A percentile compares a stretch with the other conserved stretches of the same genome.
phyloP scores from a whole-genome alignment of 2,329 filamentous ascomycete genomes.

The Ophiocordyceps robertsii region DNA sequence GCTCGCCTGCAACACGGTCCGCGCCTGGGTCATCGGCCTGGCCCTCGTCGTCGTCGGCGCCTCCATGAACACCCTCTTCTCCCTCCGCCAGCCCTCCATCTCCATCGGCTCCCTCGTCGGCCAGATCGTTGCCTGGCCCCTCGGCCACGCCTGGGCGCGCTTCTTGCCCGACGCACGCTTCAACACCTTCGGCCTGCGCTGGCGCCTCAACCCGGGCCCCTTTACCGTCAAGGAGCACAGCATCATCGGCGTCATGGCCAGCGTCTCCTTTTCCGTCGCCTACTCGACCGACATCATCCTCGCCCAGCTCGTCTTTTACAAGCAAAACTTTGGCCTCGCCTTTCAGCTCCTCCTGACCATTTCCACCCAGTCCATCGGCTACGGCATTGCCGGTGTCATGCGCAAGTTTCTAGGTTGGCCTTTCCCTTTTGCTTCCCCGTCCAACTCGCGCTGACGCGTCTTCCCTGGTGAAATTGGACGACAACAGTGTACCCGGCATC shows the following conservation, averaged over 20 bases:
- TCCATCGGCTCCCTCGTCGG: slow-evolving; percentile 46
- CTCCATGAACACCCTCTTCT: slow-evolving; percentile 51
- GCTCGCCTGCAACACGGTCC: slow-evolving; percentile 50
- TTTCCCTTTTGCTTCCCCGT: neutral
- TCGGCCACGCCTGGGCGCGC: slow-evolving; percentile 47
- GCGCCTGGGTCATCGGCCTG: slow-evolving; percentile 51
- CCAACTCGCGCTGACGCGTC: neutral
- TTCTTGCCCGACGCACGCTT: slow-evolving; percentile 37
- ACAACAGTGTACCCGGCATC: slow-evolving; percentile 51
- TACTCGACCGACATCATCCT: slow-evolving; percentile 65
- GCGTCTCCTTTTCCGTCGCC: slow-evolving; percentile 54
- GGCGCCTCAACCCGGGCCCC: slow-evolving; percentile 51
- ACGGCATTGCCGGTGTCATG: slow-evolving; percentile 56
- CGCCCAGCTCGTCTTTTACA: slow-evolving; percentile 59
- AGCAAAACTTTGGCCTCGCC: slow-evolving; percentile 50
- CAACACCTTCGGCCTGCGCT: slow-evolving; percentile 36
- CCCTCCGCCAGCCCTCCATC: slow-evolving; percentile 47
- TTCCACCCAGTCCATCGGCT: slow-evolving; percentile 56
- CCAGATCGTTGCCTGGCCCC: slow-evolving; percentile 50
- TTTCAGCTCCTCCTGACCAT: slow-evolving; percentile 56
- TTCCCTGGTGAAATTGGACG: too few relatives aligned
- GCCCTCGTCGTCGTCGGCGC: slow-evolving; percentile 41
- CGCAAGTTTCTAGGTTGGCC: slow-evolving; percentile 44
- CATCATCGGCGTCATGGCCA: slow-evolving; percentile 57
- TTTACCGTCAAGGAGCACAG: slow-evolving; percentile 61